phyloP scores from a whole-genome alignment of 257 asterid genomes.

The Nicotiana paniculata region DNA sequence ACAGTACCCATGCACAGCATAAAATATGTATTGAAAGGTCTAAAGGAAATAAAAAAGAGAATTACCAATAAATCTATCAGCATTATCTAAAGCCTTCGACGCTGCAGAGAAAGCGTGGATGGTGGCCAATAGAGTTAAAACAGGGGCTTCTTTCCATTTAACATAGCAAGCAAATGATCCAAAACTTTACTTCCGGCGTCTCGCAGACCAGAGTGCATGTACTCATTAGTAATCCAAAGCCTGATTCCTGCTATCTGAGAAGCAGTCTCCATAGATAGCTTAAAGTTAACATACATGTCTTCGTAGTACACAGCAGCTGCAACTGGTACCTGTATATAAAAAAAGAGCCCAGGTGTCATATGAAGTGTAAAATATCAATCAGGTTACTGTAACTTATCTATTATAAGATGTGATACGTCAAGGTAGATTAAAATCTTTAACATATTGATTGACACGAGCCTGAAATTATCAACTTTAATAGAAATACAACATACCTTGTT shows the following conservation, averaged over 20 bases:
- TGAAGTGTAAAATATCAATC: not conserved
- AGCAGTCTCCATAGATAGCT: constrained; percentile 76
- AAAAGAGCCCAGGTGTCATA: not conserved
- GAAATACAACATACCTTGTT: constrained; percentile 51
- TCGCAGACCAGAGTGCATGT: constrained; percentile 93
- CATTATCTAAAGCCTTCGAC: not conserved
- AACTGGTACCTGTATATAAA: constrained; percentile 60
- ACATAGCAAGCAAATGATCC: constrained; percentile 70
- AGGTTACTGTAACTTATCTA: not conserved
- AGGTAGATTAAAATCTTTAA: not conserved
- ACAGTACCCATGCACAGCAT: not conserved
- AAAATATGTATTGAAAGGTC: not conserved
- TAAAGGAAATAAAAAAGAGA: not conserved
- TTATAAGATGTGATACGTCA: not conserved
- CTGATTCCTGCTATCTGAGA: constrained; percentile 68
- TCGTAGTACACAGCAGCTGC: constrained; percentile 95
- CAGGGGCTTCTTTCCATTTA: constrained; percentile 82
- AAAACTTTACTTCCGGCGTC: constrained; percentile 69
- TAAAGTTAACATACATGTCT: constrained; percentile 86
- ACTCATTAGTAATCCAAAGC: constrained; percentile 87
- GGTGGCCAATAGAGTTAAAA: constrained; percentile 29
- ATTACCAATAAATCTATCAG: not conserved
- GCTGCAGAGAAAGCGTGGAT: not conserved
- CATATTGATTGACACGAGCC: not conserved
- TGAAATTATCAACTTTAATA: not conserved